These are phyloP conservation scores for Avena atlantica DNA, from an alignment of 176 grass and related monocot genomes.

Conservation along the genomic window DNA sequence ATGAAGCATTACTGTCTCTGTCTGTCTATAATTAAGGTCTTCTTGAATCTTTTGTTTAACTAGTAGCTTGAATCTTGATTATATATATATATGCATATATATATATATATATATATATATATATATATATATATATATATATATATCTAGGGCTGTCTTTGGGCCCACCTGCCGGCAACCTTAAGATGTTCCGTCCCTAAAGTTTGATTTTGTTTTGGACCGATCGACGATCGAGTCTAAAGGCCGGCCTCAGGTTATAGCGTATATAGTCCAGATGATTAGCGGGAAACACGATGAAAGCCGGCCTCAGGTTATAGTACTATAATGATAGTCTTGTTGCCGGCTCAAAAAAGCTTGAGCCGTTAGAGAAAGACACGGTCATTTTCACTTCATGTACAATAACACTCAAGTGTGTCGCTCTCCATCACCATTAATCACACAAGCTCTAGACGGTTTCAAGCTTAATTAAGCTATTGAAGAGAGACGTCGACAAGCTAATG, in stretches of 20 bases:
- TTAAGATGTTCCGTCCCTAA: neutral
- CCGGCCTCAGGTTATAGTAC: too few species aligned
- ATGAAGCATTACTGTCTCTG: neutral
- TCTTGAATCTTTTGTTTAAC: neutral
- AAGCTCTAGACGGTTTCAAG: neutral
- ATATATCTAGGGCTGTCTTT: neutral
- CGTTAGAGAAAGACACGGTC: constrained; percentile 4
- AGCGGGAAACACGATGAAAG: neutral
- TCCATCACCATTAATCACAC: neutral
- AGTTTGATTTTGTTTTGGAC: neutral
- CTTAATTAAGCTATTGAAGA: neutral
- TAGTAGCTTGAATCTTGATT: neutral
- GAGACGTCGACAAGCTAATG: constrained; percentile 13
- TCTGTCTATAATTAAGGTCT: neutral
- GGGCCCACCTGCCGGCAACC: constrained; percentile 4
- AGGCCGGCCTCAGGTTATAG: neutral
- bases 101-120: neutral
- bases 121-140: neutral
- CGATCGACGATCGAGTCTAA: neutral
- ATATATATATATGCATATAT: neutral
- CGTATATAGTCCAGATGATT: neutral
- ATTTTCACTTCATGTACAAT: constrained; percentile 9
- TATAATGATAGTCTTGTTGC: neutral
- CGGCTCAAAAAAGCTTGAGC: neutral
- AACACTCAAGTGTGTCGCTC: neutral